Evolutionary conservation across 371 early-diverging fungal genomes (phyloP), one percentile per base, ranked within the genome.

Genomic region (Neoconidiobolus thromboides): DNA sequence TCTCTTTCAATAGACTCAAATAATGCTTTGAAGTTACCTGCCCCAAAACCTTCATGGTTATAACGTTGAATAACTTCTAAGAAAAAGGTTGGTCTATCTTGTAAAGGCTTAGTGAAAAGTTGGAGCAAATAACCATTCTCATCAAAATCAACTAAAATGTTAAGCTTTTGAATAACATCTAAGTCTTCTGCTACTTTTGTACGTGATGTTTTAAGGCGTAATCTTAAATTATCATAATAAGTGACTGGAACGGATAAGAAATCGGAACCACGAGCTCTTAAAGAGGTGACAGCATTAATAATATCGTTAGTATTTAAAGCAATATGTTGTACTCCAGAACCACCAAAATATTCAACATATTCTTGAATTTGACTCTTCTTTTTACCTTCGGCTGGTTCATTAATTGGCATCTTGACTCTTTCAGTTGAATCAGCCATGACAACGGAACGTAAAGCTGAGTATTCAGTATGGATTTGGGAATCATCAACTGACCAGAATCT

Each of bases 401-500:
- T 95, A 73, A 96, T 89, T 60, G 96, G 96, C 80, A 95, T 89
- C 78, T 95, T 94, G 76, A 96, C 83, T 51, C 67, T 73, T 64
- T 95, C 95, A 65, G 80, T 79, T 60, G 82, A 85, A 66, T 93
- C 93, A 43, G 94, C 86, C 93, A 96, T 93, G 71, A 94, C 96
- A 60, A 93, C 89, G 39, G 93, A 92, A 15, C 93, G 83, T 62
- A 95, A 77, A 43, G 94, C 83, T 67, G 86, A 86, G 78, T 90
- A 95, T 68, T 96, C 87, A 54, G 96, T 92, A 74, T 88, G 86
- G 57, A 96, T 91, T 71, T 93, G 89, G 63, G 78, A 85, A 74
- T 96, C 97, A 73, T 96, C 97, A 50, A 96, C 93, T 40, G 91
- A 90, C 95, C 95, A 95, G 86, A 95, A 96, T 49, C 95, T 84